Conservation (phyloP, 192 early-diverging fungal genomes). For the Globomyces pollinis-pini region DNA sequence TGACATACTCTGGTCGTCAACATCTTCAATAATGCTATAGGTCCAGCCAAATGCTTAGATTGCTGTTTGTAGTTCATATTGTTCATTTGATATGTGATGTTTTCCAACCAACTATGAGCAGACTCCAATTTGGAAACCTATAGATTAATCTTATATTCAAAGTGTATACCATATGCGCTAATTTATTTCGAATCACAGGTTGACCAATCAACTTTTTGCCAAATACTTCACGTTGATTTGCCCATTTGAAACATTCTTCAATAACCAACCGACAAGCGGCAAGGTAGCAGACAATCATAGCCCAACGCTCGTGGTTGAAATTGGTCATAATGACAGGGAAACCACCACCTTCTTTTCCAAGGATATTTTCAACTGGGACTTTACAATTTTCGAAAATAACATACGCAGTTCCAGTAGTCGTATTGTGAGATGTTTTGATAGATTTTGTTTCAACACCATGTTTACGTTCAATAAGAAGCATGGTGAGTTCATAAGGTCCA, state of each 20-base stretch:
- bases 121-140: constrained; percentile 29
- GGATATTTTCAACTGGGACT: constrained; percentile 46
- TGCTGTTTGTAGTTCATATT: constrained; percentile 45
- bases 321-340: constrained; percentile 51
- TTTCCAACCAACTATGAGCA: constrained; percentile 49
- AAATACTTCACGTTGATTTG: constrained; percentile 65
- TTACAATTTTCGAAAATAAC: constrained; percentile 49
- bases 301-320: constrained; percentile 54
- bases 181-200: constrained; percentile 63
- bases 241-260: constrained; percentile 60
- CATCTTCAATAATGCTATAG: constrained; percentile 27
- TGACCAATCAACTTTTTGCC: constrained; percentile 60
- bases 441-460: constrained; percentile 42
- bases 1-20: constrained; percentile 38
- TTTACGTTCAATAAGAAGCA: constrained; percentile 43
- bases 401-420: constrained; percentile 41
- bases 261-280: constrained; percentile 28
- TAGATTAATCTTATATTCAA: background rate
- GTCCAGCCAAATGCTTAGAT: constrained; percentile 37
- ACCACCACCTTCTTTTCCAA: constrained; percentile 44
- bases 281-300: constrained; percentile 23
- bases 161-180: constrained; percentile 52
- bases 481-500: constrained; percentile 28
- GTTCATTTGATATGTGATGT: constrained; percentile 62
- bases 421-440: constrained; percentile 44